These are phyloP conservation scores for Salix viminalis DNA, from an alignment of 345 rosid species.

Conservation along the genomic window DNA sequence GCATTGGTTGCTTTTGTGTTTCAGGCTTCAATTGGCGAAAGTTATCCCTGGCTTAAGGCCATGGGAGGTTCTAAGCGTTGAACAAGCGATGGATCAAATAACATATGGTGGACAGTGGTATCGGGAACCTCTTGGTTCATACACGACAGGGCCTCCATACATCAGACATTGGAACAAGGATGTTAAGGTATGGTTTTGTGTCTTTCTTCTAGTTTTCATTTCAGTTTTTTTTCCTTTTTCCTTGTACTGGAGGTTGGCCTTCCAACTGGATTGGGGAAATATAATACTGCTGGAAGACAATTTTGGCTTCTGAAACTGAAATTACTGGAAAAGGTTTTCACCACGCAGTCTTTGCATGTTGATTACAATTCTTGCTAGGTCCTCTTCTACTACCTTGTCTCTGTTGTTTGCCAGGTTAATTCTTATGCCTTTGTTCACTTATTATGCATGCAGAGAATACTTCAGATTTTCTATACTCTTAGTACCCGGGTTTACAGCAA, in stretches of 20 bases:
- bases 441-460: constrained; percentile 38
- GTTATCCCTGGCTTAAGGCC: constrained; percentile 85
- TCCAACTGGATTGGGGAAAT: too few relatives aligned
- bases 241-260: neutral
- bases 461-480: constrained; percentile 39
- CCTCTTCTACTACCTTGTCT: neutral
- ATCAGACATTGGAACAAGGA: constrained; percentile 60
- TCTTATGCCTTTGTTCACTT: neutral
- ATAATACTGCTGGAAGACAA: too few relatives aligned
- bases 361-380: neutral
- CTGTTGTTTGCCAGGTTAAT: neutral
- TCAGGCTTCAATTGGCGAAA: constrained; percentile 56
- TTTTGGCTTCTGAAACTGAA: neutral
- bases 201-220: neutral
- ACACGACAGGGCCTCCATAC: constrained; percentile 79
- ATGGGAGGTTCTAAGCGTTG: constrained; percentile 91
- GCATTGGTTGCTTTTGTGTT: constrained; percentile 14
- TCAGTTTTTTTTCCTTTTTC: neutral
- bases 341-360: neutral
- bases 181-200: constrained; percentile 36
- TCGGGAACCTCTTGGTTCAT: constrained; percentile 76
- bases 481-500: constrained; percentile 34
- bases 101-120: constrained; percentile 84
- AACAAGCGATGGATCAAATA: constrained; percentile 93
- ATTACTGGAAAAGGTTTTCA: neutral